Percentiles rank a stretch among this genome's conserved stretches.
phyloP scores from a whole-genome alignment of 257 asterid species.

The Solanum tacnaense region DNA sequence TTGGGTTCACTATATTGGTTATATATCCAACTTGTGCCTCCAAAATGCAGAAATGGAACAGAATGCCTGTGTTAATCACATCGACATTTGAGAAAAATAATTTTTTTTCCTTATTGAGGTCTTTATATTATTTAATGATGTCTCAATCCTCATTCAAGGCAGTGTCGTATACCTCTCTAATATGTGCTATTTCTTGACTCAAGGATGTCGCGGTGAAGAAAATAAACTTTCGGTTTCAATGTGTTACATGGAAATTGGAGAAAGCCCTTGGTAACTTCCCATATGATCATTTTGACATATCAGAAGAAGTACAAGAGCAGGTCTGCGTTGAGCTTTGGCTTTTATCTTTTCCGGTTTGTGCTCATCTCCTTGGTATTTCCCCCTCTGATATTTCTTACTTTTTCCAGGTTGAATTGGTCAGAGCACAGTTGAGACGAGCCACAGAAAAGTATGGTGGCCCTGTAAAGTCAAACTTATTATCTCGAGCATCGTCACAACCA shows the following conservation, averaged over 20 bases:
- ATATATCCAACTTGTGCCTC: neutral
- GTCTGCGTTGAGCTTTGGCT: conserved; percentile 20
- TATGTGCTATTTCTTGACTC: conserved; percentile 15
- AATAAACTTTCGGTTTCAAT: conserved; percentile 63
- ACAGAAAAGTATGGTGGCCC: conserved; percentile 75
- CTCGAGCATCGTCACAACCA: conserved; percentile 58
- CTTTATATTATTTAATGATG: neutral
- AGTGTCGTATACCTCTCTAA: conserved; percentile 7
- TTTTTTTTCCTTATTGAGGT: neutral
- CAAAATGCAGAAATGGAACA: neutral
- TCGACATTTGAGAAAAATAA: neutral
- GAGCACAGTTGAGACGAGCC: conserved; percentile 81
- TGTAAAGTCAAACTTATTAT: conserved; percentile 41
- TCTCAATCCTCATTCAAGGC: neutral
- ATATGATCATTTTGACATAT: conserved; percentile 54
- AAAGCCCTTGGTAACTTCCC: conserved; percentile 59
- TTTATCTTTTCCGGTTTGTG: neutral
- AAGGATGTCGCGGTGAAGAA: conserved; percentile 64
- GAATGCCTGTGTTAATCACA: neutral
- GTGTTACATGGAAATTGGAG: conserved; percentile 84
- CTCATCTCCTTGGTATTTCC: neutral
- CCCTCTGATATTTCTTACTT: conserved; percentile 8
- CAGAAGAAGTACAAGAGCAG: conserved; percentile 97
- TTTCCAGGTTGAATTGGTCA: conserved; percentile 51
- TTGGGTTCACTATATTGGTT: neutral